Base-by-base conservation (phyloP, 164 flowering plant genomes). In the Vitis amurensis region DNA sequence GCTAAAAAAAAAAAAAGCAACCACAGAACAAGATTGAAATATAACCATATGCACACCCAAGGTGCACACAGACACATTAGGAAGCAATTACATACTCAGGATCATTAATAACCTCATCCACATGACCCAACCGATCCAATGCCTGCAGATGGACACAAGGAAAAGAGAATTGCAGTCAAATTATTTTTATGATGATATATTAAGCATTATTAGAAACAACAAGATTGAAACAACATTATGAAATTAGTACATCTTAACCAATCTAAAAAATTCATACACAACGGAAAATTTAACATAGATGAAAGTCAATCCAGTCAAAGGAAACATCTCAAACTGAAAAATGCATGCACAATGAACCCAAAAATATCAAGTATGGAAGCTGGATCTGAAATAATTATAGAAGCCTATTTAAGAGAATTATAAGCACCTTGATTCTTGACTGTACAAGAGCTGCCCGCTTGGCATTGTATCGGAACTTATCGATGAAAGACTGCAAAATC, bases 381-480 rank as follows among this genome's bases (percentile, higher is more conserved):
- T 27, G 51, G 12, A 23, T 23, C 53, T 23, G 44, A 50, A 48
- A 47, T n/a, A 49, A 50, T 44, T 11, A 14, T 8, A 44, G 44
- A 67, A n/a, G 11, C 15, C 50, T n/a, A 29, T 4, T 44, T 58
- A 17, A 57, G 9, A 58, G 1, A 61, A 58, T 44, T 52, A 68
- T 5, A 47, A 59, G 61, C 63, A 95, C 99, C 97, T 93, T 91
- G 78, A 96, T 96, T 85, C 99, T 96, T 52, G 99, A 96, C 79
- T 93, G 99, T 68, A 96, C 99, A 81, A 96, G 98, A 69, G 99
- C 85, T 69, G 99, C 98, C 75, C 99, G 87, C 80, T 96, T 96
- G 63, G 99, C 98, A 81, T 96, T 96, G 81, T 86, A 96, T 1
- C 99, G 89, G 78, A 96, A 96, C 82, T 96, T 96, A 62, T 96